phyloP scores from a whole-genome alignment of 768 basidiomycete genomes.

The Melanogaster broomeanus region DNA sequence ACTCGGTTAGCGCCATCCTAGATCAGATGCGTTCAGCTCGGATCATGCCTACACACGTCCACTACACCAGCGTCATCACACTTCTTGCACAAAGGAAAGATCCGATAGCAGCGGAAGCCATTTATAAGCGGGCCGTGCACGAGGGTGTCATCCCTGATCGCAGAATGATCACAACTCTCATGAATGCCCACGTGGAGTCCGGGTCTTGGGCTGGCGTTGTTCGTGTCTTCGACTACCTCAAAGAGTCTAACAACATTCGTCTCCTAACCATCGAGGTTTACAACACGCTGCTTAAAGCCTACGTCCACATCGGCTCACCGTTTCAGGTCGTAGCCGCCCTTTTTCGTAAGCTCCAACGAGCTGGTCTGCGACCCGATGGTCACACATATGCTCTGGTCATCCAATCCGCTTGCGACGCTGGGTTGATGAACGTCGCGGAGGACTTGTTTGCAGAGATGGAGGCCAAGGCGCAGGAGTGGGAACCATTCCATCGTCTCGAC shows the following conservation, averaged over 20 bases:
- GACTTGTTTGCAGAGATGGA: constrained; percentile 75
- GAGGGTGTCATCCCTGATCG: constrained; percentile 66
- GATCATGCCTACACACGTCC: constrained; percentile 45
- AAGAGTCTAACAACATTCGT: constrained; percentile 34
- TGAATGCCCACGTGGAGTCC: constrained; percentile 82
- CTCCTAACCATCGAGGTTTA: constrained; percentile 60
- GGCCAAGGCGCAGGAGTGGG: constrained; percentile 33
- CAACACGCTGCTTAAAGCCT: constrained; percentile 83
- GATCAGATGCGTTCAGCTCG: constrained; percentile 60
- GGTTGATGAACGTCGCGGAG: constrained; percentile 60
- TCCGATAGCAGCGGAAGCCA: constrained; percentile 59
- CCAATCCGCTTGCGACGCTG: constrained; percentile 78
- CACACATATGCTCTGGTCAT: constrained; percentile 75
- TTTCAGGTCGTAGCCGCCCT: constrained; percentile 60
- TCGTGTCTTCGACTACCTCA: constrained; percentile 65
- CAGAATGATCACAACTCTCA: constrained; percentile 65
- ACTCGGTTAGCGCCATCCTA: constrained; percentile 49
- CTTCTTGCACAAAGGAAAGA: constrained; percentile 65
- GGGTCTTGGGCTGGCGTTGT: constrained; percentile 80
- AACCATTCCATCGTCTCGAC: constrained; percentile 45
- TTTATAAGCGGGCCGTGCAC: constrained; percentile 63
- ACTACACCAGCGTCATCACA: constrained; percentile 71
- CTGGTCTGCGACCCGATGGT: constrained; percentile 55
- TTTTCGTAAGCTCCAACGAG: constrained; percentile 55
- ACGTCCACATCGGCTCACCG: constrained; percentile 79